Conservation (phyloP, 306 rosid species). For the Trifolium dubium region DNA sequence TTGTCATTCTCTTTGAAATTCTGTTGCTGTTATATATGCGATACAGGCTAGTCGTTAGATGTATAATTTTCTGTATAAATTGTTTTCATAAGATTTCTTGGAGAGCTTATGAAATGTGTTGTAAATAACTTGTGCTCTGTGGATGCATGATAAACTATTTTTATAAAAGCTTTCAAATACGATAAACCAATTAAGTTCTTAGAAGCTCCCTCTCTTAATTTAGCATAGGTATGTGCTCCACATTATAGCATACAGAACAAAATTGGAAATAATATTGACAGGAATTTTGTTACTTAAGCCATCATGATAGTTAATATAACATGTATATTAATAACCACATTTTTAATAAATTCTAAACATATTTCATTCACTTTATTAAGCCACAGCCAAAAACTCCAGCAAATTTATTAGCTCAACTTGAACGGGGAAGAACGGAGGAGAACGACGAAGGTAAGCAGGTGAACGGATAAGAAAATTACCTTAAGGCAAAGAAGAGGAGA, state of each 20-base stretch:
- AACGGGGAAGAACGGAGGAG: too few relatives aligned
- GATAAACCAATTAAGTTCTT: background rate
- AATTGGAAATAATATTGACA: background rate
- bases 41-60: too few relatives aligned
- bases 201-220: conserved; percentile 5
- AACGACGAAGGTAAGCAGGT: too few relatives aligned
- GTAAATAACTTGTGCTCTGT: background rate
- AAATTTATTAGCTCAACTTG: conserved; percentile 22
- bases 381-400: conserved; percentile 14
- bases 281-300: background rate
- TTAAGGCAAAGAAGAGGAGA: too few relatives aligned
- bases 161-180: too few relatives aligned
- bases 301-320: background rate
- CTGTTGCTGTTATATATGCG: too few relatives aligned
- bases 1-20: too few relatives aligned
- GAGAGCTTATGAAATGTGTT: too few relatives aligned
- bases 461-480: too few relatives aligned
- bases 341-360: background rate
- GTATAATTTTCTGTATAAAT: too few relatives aligned
- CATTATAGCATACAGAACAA: background rate
- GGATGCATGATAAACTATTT: background rate
- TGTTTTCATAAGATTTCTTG: too few relatives aligned
- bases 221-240: background rate
- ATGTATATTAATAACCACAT: background rate
- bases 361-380: background rate